A percentile compares a stretch with the other conserved stretches of the same genome.
Evolutionary conservation across 2,329 filamentous ascomycete genomes (phyloP).

Genomic region (Magnaporthiopsis poae): DNA sequence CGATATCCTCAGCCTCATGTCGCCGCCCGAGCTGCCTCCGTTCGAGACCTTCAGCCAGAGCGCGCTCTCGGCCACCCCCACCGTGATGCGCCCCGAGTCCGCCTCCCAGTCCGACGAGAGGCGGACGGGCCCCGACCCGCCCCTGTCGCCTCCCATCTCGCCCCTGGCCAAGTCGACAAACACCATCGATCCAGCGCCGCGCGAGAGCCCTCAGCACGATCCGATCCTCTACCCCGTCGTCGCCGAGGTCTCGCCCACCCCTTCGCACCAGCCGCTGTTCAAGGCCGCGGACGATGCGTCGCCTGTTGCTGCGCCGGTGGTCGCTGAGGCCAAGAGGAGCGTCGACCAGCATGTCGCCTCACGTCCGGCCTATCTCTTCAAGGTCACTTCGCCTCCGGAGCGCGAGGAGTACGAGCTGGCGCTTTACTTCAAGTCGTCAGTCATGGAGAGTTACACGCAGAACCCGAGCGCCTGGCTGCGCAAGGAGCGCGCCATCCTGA

Average conservation of each 20-base stretch:
- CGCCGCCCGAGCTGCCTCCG: constrained; percentile 46
- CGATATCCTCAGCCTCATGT: constrained; percentile 49
- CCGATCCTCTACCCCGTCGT: constrained; percentile 46
- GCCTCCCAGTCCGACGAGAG: constrained; percentile 18
- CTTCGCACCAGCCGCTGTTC: constrained; percentile 42
- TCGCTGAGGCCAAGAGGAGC: constrained; percentile 28
- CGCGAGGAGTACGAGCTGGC: constrained; percentile 44
- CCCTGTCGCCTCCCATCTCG: constrained; percentile 50
- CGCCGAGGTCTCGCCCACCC: constrained; percentile 31
- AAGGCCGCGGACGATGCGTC: constrained; percentile 19
- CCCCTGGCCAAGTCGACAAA: constrained; percentile 34
- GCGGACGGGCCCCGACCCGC: constrained; percentile 29
- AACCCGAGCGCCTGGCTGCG: constrained; percentile 39
- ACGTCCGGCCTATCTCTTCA: constrained; percentile 33
- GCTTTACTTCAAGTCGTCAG: constrained; percentile 42
- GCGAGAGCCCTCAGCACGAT: constrained; percentile 30
- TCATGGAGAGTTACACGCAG: constrained; percentile 34
- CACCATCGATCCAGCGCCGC: constrained; percentile 18
- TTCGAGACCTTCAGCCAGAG: constrained; percentile 40
- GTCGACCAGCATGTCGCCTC: constrained; percentile 41
- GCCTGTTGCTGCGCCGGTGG: constrained; percentile 25
- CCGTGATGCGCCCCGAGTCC: constrained; percentile 7
- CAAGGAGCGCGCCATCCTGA: constrained; percentile 40
- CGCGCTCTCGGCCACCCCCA: constrained; percentile 5
- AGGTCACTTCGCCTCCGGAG: constrained; percentile 34